phyloP scores from a whole-genome alignment of 495 filamentous ascomycete genomes.

The Aspergillus ostianus region DNA sequence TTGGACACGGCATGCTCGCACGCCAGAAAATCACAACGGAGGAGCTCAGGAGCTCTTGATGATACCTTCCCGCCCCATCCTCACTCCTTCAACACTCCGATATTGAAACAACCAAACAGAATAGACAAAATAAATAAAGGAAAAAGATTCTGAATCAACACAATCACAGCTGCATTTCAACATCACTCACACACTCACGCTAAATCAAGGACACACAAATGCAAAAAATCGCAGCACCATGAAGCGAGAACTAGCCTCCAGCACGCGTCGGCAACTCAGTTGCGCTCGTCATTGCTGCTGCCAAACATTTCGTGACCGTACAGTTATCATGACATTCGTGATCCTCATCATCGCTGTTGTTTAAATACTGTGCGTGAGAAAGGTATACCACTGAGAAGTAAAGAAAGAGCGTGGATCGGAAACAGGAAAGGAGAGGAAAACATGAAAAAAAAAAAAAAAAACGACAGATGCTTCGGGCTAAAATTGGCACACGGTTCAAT shows the following conservation, averaged over 20 bases:
- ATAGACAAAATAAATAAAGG: slow-evolving; percentile 12
- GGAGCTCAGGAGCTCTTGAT: neutral
- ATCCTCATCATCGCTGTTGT: slow-evolving; percentile 47
- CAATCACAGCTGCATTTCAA: slow-evolving; percentile 7
- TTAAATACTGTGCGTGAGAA: slow-evolving; percentile 43
- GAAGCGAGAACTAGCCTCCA: slow-evolving; percentile 26
- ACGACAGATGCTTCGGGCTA: slow-evolving; percentile 26
- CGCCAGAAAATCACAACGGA: slow-evolving; percentile 1
- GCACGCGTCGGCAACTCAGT: slow-evolving; percentile 26
- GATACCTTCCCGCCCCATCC: neutral
- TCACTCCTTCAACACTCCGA: slow-evolving; percentile 3
- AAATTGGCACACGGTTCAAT: slow-evolving; percentile 21
- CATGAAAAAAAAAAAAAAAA: slow-evolving; percentile 29
- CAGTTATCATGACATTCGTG: slow-evolving; percentile 49
- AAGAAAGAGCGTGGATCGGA: slow-evolving; percentile 16
- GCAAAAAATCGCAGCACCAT: slow-evolving; percentile 21
- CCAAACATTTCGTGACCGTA: slow-evolving; percentile 40
- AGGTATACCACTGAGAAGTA: slow-evolving; percentile 39
- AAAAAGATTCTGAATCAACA: slow-evolving; percentile 12
- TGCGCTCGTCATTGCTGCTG: slow-evolving; percentile 22
- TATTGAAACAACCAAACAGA: slow-evolving; percentile 2
- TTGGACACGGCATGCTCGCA: slow-evolving; percentile 1
- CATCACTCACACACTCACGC: slow-evolving; percentile 13
- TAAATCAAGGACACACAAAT: slow-evolving; percentile 23
- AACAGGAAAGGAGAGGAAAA: slow-evolving; percentile 16